A percentile compares a stretch with the other conserved stretches of the same genome.
Evolutionary conservation across 2,329 filamentous ascomycete species (phyloP).

Genomic region (Cladosporium austrohemisphaericum): DNA sequence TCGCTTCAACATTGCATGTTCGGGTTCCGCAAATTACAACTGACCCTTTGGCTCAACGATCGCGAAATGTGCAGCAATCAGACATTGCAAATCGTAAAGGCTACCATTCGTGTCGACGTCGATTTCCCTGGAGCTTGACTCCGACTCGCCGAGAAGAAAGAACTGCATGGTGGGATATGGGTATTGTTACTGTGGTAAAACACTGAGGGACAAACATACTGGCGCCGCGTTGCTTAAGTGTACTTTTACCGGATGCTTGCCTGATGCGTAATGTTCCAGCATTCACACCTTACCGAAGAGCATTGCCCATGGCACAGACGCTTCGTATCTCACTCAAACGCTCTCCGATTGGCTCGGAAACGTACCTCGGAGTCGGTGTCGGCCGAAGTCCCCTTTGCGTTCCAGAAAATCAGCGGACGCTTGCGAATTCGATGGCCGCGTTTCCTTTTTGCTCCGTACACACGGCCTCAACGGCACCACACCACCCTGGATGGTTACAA

Average conservation of each 20-base stretch:
- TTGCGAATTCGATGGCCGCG: not conserved
- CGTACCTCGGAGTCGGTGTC: constrained; percentile 12
- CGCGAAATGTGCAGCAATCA: constrained; percentile 30
- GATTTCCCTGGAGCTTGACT: constrained; percentile 23
- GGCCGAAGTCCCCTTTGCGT: not conserved
- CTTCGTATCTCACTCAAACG: not conserved
- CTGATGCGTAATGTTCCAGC: constrained; percentile 17
- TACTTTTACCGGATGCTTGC: constrained; percentile 4
- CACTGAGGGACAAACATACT: constrained; percentile 4
- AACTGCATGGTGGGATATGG: constrained; percentile 20
- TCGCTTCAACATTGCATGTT: not conserved
- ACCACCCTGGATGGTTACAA: not conserved
- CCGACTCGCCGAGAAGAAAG: constrained; percentile 30
- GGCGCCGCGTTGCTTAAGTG: constrained; percentile 5
- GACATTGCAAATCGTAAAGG: constrained; percentile 26
- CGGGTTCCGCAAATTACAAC: too few species aligned
- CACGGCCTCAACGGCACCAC: not conserved
- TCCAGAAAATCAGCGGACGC: constrained; percentile 2
- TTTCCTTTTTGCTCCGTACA: constrained; percentile 5
- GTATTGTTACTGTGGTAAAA: not conserved
- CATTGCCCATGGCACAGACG: constrained; percentile 12
- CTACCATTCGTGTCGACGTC: constrained; percentile 25
- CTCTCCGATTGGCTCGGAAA: constrained; percentile 1
- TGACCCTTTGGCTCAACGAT: constrained; percentile 30
- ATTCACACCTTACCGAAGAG: constrained; percentile 23